phyloP scores from a whole-genome alignment of 306 rosid genomes.

The Vigna unguiculata region DNA sequence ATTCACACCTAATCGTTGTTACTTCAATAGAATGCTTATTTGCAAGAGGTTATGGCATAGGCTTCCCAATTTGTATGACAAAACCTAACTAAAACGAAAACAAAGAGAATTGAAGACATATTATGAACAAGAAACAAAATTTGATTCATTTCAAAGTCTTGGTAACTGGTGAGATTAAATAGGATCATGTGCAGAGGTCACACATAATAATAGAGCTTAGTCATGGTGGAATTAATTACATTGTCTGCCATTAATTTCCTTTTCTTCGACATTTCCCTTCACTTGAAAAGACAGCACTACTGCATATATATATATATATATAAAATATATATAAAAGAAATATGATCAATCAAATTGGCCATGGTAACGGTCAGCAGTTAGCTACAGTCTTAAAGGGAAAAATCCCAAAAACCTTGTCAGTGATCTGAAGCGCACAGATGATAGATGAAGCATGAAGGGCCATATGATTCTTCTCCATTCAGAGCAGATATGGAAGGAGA shows the following conservation, averaged over 20 bases:
- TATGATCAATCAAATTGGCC: slow-evolving; percentile 57
- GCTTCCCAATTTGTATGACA: slow-evolving; percentile 22
- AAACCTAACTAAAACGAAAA: slow-evolving; percentile 31
- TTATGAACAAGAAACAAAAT: background rate
- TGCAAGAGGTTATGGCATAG: slow-evolving; percentile 2
- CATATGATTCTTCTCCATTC: slow-evolving; percentile 37
- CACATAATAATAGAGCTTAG: slow-evolving; percentile 18
- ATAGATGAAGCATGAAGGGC: slow-evolving; percentile 42
- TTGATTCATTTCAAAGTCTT: slow-evolving; percentile 11
- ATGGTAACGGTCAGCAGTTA: slow-evolving; percentile 56
- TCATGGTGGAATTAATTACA: slow-evolving; percentile 48
- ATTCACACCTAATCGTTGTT: background rate
- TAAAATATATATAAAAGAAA: background rate
- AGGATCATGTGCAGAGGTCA: background rate
- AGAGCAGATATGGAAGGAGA: slow-evolving; percentile 40
- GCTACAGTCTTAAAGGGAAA: slow-evolving; percentile 34
- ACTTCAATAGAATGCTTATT: background rate
- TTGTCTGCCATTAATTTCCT: slow-evolving; percentile 55
- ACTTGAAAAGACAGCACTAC: slow-evolving; percentile 71
- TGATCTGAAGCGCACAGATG: slow-evolving; percentile 34
- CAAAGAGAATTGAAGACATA: slow-evolving; percentile 6
- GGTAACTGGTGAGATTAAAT: slow-evolving; percentile 23
- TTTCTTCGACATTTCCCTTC: slow-evolving; percentile 44
- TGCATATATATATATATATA: background rate
- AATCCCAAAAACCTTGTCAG: slow-evolving; percentile 43